Base-by-base conservation (phyloP, 768 basidiomycete species). In the Austroboletus festivus region DNA sequence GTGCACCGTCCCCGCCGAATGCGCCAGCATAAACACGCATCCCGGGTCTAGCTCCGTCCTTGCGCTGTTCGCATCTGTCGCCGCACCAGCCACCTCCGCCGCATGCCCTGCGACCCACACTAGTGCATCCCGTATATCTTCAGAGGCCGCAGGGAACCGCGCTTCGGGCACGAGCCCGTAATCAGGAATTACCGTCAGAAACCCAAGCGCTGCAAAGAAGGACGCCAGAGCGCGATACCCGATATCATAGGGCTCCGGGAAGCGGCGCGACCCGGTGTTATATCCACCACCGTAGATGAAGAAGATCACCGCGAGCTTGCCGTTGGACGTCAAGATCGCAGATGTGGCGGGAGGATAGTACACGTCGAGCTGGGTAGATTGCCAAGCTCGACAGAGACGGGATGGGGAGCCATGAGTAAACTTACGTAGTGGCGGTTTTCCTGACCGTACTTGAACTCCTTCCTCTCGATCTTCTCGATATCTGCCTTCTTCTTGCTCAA, bases 261-360 rank as follows among this genome's bases (percentile, higher is more conserved):
- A 58, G 8, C 66, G 71, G n/a, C 80, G 75, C 0, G 70, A 68
- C 1, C 85, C 85, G 0, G 63, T 59, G 51, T 67, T 66, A 58
- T 83, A 84, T 3, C 84, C 82, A 2, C 85, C 85, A 1, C 85
- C 85, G 51, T 88, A 86, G 35, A 80, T 51, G 64, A 78, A 86
- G 62, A 86, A 77, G 21, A 86, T 65, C 19, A 86, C 68, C 0
- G 81, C 80, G 0, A 73, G 67, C 44, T 63, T 67, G 20, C 57
- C 57, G 18, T 49, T 46, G 12, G 56, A 19, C 3, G 58, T 65
- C 6, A 60, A 56, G 6, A 62, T 54, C n/a, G 55, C 50, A 11
- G 58, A 49, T 5, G 60, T 42, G 3, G 67, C 31, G 2, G 68
- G 52, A 0, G 81, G 84, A 56, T 82, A 86, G 60, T 86, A 88